These are phyloP conservation scores for Paramecium tetraurelia DNA, from an alignment of 73 alveolate genomes.

Conservation along the genomic window DNA sequence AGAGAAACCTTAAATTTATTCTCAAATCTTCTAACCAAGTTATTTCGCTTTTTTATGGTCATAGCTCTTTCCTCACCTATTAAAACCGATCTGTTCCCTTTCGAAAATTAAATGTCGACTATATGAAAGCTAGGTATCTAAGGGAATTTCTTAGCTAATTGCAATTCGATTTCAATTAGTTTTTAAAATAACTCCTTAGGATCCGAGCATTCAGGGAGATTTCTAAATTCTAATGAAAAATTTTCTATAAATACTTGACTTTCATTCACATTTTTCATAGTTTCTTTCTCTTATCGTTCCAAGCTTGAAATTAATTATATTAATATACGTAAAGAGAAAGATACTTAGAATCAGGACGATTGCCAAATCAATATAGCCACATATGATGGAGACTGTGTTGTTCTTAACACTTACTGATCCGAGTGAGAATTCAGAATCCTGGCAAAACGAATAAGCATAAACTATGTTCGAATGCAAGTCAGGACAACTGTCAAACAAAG, in stretches of 20 bases:
- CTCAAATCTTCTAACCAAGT: slow-evolving; percentile 15
- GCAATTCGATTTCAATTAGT: not conserved
- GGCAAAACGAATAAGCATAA: slow-evolving; percentile 11
- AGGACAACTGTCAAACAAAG: not conserved
- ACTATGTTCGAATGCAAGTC: not conserved
- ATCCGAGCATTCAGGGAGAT: not conserved
- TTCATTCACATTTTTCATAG: slow-evolving; percentile 33
- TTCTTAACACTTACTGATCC: not conserved
- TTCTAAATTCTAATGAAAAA: slow-evolving; percentile 14
- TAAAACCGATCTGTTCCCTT: not conserved
- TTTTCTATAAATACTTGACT: slow-evolving; percentile 11
- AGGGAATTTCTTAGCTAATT: slow-evolving; percentile 7
- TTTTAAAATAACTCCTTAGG: not conserved
- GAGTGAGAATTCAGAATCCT: not conserved
- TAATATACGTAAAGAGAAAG: not conserved
- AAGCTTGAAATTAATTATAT: not conserved
- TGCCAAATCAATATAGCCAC: not conserved
- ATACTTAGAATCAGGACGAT: not conserved
- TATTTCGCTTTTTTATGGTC: not conserved
- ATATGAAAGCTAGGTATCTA: not conserved
- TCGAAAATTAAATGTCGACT: not conserved
- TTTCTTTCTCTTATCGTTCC: not conserved
- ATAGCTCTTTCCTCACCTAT: not conserved
- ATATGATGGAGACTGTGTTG: not conserved
- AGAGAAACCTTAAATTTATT: not conserved